A percentile compares a stretch with the other conserved stretches of the same genome.
These are phyloP conservation scores for Plasmodium billcollinsi DNA, from an alignment of 169 alveolate species.

Conservation along the genomic window DNA sequence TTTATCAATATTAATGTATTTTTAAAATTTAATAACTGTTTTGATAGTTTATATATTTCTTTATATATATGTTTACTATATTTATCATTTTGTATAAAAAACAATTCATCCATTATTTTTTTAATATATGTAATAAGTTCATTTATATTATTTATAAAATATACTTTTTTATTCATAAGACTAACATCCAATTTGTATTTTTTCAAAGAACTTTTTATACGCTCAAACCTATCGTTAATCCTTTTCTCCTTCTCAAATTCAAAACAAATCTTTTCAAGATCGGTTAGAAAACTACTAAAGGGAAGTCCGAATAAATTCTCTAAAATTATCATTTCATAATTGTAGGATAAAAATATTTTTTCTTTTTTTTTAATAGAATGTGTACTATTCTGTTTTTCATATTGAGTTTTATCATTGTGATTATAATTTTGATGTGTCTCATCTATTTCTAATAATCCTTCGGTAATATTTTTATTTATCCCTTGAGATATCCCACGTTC, in stretches of 20 bases:
- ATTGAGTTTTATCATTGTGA: too few relatives aligned
- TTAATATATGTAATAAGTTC: slow-evolving; percentile 1
- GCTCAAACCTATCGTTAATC: slow-evolving; percentile 28
- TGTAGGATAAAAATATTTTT: not conserved
- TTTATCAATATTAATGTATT: not conserved
- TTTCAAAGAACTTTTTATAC: not conserved
- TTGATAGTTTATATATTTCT: slow-evolving; percentile 18
- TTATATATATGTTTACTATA: slow-evolving; percentile 30
- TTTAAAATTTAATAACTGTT: slow-evolving; percentile 2
- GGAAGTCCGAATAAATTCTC: slow-evolving; percentile 11
- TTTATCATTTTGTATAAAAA: slow-evolving; percentile 8
- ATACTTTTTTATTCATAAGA: slow-evolving; percentile 40
- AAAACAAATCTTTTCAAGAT: slow-evolving; percentile 20
- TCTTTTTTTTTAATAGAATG: not conserved
- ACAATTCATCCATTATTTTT: slow-evolving; percentile 2
- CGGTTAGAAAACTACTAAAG: not conserved
- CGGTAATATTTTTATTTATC: not conserved
- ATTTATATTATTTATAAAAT: slow-evolving; percentile 17
- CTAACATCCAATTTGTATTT: slow-evolving; percentile 38
- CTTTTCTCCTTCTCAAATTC: slow-evolving; percentile 49
- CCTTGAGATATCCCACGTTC: not conserved
- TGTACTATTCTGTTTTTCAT: not conserved
- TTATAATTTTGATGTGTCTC: too few relatives aligned
- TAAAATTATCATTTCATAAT: slow-evolving; percentile 2
- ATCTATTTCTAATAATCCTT: not conserved